Evolutionary conservation across 2,329 filamentous ascomycete species (phyloP).

Genomic region (Cytospora piceae): DNA sequence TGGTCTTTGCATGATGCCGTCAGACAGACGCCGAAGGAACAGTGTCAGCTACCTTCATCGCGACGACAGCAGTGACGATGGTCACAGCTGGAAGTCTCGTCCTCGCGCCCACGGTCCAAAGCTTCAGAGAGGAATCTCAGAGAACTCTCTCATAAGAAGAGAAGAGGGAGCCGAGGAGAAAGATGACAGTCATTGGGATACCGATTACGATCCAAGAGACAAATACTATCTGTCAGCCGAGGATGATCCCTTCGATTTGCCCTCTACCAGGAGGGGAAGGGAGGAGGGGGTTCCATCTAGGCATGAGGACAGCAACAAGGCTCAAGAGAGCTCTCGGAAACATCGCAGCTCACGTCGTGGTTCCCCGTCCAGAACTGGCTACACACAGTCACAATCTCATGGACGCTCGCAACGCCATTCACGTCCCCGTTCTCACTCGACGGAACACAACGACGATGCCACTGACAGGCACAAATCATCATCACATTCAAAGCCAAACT

Average conservation of each 20-base stretch:
- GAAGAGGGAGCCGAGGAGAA: constrained; percentile 8
- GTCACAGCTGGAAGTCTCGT: constrained; percentile 5
- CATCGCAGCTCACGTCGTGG: constrained; percentile 11
- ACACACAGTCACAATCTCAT: constrained; percentile 12
- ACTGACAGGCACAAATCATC: constrained; percentile 13
- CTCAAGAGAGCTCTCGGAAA: constrained; percentile 15
- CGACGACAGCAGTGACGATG: constrained; percentile 25
- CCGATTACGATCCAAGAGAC: constrained; percentile 32
- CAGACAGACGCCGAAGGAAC: constrained; percentile 17
- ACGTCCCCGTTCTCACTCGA: constrained; percentile 12
- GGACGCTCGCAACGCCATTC: constrained; percentile 1
- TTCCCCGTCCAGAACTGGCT: constrained; percentile 5
- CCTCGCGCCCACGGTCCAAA: constrained; percentile 18
- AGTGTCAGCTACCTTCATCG: constrained; percentile 18
- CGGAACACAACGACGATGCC: constrained; percentile 6
- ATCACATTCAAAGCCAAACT: background rate
- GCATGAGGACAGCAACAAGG: background rate
- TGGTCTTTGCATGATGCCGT: constrained; percentile 19
- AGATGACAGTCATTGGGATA: constrained; percentile 26
- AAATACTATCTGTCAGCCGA: constrained; percentile 33
- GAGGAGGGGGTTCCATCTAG: background rate
- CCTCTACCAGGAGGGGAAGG: constrained; percentile 2
- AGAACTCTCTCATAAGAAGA: constrained; percentile 24
- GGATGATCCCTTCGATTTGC: constrained; percentile 23
- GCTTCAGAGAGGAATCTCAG: constrained; percentile 17